Evolutionary conservation across 2,329 filamentous ascomycete genomes (phyloP).

Genomic region (Aspergillus sp.): DNA sequence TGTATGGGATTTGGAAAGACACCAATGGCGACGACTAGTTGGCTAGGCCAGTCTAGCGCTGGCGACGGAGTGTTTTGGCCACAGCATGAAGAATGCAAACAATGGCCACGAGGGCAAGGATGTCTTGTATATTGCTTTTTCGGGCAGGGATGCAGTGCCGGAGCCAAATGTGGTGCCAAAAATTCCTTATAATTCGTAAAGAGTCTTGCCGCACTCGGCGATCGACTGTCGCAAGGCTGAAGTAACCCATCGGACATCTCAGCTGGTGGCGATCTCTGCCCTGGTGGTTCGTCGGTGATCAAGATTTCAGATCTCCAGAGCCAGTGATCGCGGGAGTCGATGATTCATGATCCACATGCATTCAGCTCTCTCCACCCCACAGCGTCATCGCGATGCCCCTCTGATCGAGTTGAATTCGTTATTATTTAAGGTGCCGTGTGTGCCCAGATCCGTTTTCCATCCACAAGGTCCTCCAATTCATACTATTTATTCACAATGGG

Average conservation of each 20-base stretch:
- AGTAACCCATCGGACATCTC: no score
- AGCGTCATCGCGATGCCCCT: no score
- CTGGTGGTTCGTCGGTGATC: neutral
- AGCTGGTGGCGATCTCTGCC: no score
- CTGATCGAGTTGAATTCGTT: no score
- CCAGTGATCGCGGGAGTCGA: neutral
- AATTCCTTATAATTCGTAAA: conserved; percentile 2
- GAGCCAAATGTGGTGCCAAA: conserved; percentile 1
- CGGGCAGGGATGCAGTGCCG: conserved; percentile 2
- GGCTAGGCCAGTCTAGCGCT: conserved; percentile 6
- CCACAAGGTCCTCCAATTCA: neutral
- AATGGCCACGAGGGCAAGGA: conserved; percentile 2
- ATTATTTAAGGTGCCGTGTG: no score
- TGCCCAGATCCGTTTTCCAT: neutral
- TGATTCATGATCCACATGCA: neutral
- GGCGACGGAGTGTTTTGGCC: conserved; percentile 5
- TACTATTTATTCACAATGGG: conserved; percentile 11
- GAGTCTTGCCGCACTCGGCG: conserved; percentile 3
- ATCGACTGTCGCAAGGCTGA: neutral
- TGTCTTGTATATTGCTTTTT: conserved; percentile 8
- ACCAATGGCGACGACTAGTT: conserved; percentile 5
- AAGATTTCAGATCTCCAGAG: neutral
- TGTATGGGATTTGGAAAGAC: conserved; percentile 8
- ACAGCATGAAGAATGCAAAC: neutral
- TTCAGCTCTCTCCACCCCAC: neutral